Conservation (phyloP, 1,139 yeast genomes). For the Kurtzmaniella quercitrusa region DNA sequence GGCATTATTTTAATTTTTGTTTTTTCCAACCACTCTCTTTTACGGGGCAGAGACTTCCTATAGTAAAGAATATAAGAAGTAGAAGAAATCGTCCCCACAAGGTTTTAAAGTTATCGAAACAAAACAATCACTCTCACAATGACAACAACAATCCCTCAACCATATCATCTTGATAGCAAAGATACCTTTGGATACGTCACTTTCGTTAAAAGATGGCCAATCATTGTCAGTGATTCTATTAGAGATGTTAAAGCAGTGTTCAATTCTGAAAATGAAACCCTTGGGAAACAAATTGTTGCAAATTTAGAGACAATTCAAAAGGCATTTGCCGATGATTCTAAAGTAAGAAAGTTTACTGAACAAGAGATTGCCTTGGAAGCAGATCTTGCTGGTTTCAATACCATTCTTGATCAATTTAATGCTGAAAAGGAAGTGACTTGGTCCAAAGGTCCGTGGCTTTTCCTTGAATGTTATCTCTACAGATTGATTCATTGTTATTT, state of each 20-base stretch:
- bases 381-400: conserved; percentile 50
- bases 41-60: not conserved
- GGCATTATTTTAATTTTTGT: too few relatives aligned
- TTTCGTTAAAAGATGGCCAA: conserved; percentile 83
- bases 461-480: conserved; percentile 80
- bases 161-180: conserved; percentile 62
- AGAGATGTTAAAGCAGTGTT: conserved; percentile 45
- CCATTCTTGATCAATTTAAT: conserved; percentile 29
- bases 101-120: too few relatives aligned
- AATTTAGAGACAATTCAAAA: conserved; percentile 37
- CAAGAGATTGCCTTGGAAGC: conserved; percentile 36
- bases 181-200: conserved; percentile 82
- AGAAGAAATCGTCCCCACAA: too few relatives aligned
- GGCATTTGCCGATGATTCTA: conserved; percentile 35
- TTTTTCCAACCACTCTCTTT: not conserved
- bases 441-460: conserved; percentile 92
- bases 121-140: too few relatives aligned
- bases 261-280: conserved; percentile 18
- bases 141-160: conserved; percentile 31
- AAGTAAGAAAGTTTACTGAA: conserved; percentile 38
- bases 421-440: conserved; percentile 46
- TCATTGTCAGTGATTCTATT: conserved; percentile 63
- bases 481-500: conserved; percentile 54
- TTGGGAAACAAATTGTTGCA: conserved; percentile 25
- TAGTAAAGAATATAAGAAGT: not conserved